phyloP scores from a whole-genome alignment of 306 rosid genomes.

The Vigna nakashimae region DNA sequence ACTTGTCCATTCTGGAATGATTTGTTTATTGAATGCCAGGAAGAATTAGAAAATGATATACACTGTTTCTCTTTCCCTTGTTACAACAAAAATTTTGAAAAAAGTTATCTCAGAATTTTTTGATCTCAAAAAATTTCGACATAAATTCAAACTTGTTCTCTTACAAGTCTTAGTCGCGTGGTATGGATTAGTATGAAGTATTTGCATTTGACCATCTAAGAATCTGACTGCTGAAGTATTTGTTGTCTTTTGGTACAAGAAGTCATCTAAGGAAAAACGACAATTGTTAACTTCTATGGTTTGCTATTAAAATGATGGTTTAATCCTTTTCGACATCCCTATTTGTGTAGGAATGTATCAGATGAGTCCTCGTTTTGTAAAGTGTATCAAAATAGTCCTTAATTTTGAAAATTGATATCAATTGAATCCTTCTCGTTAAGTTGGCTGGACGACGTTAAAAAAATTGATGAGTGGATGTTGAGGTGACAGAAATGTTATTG shows the following conservation, averaged over 20 bases:
- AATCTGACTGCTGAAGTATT: neutral
- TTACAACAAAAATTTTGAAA: neutral
- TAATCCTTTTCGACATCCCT: too few species aligned
- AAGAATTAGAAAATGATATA: neutral
- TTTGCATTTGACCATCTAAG: conserved; percentile 4
- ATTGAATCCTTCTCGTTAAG: too few species aligned
- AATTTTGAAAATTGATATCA: too few species aligned
- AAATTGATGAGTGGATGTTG: too few species aligned
- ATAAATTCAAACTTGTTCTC: too few species aligned
- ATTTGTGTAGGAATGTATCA: too few species aligned
- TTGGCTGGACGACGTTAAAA: too few species aligned
- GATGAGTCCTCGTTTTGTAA: too few species aligned
- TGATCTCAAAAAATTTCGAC: too few species aligned
- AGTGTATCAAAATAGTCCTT: too few species aligned
- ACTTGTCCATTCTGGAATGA: neutral
- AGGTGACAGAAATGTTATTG: too few species aligned
- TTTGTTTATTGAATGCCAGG: neutral
- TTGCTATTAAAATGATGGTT: conserved; percentile 10
- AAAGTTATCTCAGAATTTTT: too few species aligned
- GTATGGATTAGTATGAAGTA: neutral
- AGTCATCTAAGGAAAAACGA: neutral
- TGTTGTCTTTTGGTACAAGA: neutral
- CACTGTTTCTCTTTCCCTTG: neutral
- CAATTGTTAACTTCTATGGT: neutral
- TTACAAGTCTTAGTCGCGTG: neutral